Percentiles rank a stretch among this genome's conserved stretches.
Conservation (phyloP, 2,329 filamentous ascomycete species). For the Aspergillus hortae region DNA sequence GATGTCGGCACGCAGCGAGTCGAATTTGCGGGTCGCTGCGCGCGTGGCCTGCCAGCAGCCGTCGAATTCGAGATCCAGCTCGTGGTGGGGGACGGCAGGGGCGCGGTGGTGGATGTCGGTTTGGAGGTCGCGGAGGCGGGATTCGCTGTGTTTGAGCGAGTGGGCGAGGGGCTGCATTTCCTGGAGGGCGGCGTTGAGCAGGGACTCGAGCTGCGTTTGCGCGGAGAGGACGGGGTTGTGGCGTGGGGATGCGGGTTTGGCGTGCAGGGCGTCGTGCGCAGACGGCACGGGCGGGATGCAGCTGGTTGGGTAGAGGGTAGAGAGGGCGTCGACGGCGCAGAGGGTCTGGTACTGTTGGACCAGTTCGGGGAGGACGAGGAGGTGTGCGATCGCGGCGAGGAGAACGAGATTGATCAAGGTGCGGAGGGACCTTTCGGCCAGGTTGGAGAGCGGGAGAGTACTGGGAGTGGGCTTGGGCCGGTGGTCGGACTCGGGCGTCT, state of each 20-base stretch:
- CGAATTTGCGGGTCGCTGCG: conserved; percentile 31
- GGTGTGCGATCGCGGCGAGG: conserved; percentile 28
- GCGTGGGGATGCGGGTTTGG: neutral
- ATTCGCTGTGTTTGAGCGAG: conserved; percentile 29
- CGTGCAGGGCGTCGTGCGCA: conserved; percentile 1
- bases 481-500: neutral
- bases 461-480: neutral
- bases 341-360: conserved; percentile 29
- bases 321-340: conserved; percentile 22
- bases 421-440: conserved; percentile 12
- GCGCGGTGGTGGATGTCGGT: conserved; percentile 19
- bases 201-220: conserved; percentile 22
- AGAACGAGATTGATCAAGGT: conserved; percentile 24
- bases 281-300: conserved; percentile 18
- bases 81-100: conserved; percentile 29
- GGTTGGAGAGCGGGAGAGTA: neutral
- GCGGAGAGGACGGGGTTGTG: conserved; percentile 14
- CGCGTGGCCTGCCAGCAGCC: conserved; percentile 31
- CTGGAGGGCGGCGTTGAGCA: conserved; percentile 28
- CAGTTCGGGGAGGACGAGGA: conserved; percentile 34
- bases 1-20: conserved; percentile 33
- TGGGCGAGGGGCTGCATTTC: conserved; percentile 22
- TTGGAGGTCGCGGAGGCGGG: conserved; percentile 26
- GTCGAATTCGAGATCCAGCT: conserved; percentile 37
- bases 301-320: conserved; percentile 27